A percentile compares a stretch with the other conserved stretches of the same genome.
These are phyloP conservation scores for Penicillium mononematosum DNA, from an alignment of 495 filamentous ascomycete genomes.

Conservation along the genomic window DNA sequence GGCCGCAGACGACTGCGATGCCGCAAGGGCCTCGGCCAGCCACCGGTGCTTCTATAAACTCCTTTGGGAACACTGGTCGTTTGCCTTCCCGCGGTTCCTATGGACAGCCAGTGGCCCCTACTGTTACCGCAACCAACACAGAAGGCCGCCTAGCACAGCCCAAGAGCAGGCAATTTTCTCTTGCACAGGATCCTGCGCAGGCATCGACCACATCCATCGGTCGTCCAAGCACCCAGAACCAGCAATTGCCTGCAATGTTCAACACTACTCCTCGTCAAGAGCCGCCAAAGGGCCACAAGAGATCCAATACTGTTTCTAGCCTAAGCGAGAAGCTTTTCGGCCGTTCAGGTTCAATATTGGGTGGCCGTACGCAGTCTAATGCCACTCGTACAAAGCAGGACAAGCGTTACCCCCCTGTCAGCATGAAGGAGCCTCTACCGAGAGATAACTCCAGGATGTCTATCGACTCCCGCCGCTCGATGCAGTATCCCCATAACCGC, in stretches of 20 bases:
- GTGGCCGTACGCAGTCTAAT: conserved; percentile 49
- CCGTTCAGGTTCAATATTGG: conserved; percentile 75
- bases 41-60: conserved; percentile 80
- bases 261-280: conserved; percentile 48
- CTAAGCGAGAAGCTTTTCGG: conserved; percentile 76
- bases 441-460: conserved; percentile 65
- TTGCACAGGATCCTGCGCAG: conserved; percentile 51
- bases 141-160: conserved; percentile 90
- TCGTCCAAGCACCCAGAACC: conserved; percentile 60
- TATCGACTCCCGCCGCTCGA: conserved; percentile 77
- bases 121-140: conserved; percentile 84
- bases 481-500: conserved; percentile 69
- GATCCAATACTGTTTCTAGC: conserved; percentile 85
- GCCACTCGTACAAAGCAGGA: conserved; percentile 37
- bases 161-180: conserved; percentile 70
- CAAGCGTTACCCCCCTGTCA: conserved; percentile 69
- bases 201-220: conserved; percentile 43
- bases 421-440: conserved; percentile 64
- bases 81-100: conserved; percentile 83
- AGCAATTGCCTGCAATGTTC: conserved; percentile 45
- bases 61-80: conserved; percentile 55
- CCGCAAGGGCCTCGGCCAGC: conserved; percentile 62
- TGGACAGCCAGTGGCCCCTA: conserved; percentile 81
- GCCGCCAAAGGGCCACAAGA: conserved; percentile 71
- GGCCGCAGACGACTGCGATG: conserved; percentile 44